Conservation (phyloP, 148 eudicot species). For the Rhododendron henanense region DNA sequence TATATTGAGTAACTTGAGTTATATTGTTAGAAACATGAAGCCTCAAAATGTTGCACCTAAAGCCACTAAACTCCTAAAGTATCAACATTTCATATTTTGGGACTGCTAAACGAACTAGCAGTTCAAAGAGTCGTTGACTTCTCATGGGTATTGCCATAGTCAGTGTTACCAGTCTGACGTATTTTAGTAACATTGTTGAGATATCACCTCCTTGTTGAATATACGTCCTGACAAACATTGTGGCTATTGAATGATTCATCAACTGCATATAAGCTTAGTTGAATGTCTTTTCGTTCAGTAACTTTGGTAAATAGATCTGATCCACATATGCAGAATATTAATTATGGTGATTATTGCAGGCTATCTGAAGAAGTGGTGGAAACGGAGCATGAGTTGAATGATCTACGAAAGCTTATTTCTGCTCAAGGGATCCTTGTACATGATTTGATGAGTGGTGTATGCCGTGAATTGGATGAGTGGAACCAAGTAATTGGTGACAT, state of each 20-base stretch:
- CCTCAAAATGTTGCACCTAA: neutral
- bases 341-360: conserved; percentile 29
- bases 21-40: neutral
- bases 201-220: neutral
- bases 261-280: neutral
- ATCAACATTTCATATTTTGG: neutral
- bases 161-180: neutral
- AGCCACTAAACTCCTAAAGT: neutral
- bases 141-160: neutral
- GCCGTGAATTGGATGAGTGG: conserved; percentile 63
- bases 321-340: neutral
- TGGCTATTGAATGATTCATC: neutral
- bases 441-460: conserved; percentile 71
- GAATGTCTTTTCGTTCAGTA: neutral
- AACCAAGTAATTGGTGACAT: conserved; percentile 37
- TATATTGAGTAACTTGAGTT: neutral
- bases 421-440: conserved; percentile 84
- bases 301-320: neutral
- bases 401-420: conserved; percentile 80
- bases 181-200: neutral
- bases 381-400: conserved; percentile 80
- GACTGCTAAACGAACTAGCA: neutral
- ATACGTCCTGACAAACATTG: neutral
- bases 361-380: conserved; percentile 95
- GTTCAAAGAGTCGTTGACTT: neutral